Base-by-base conservation (phyloP, 1,284 basidiomycete species). In the Agroathelia rolfsii region DNA sequence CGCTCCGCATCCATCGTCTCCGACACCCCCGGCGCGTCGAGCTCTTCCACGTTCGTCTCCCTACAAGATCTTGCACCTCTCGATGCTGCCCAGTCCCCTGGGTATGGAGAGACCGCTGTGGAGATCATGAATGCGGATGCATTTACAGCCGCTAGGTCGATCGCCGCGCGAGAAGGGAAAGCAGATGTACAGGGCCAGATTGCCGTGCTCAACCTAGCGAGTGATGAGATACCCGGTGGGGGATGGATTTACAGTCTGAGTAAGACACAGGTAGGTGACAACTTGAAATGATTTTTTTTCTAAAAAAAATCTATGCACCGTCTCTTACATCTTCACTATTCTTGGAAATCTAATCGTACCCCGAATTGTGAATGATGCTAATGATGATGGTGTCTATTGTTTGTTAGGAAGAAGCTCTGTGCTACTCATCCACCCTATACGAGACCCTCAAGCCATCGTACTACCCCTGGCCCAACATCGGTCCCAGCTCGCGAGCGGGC, bases 391-490 rank as follows among this genome's bases (percentile, higher is more conserved):
- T n/a, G n/a, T n/a, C n/a, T n/a, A n/a, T n/a, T n/a, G n/a, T n/a
- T n/a, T n/a, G n/a, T n/a, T n/a, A n/a, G n/a, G n/a, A n/a, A 49
- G 61, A 65, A 42, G 59, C 60, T 0, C 48, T 67, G 1, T 66
- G 64, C 41, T 66, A 66, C 41, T 61, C 62, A 5, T 66, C 64
- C 3, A 66, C 64, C 4, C 50, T 68, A 3, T 66, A 62, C 39
- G 36, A 42, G 9, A 66, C 64, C 2, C 53, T 68, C 24, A 59
- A 59, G 34, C 46, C 47, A 18, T 44, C 46, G 7, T 64, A 59
- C 38, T 68, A 66, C 33, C 65, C 65, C 4, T 66, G 64, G 64
- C 56, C 61, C 8, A 68, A 68, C 41, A 41, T 55, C 12, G 64
- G 65, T 11, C 49, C 46, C 3, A 58, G 56, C 1, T 65, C 57